Base-by-base conservation (phyloP, 768 basidiomycete genomes). In the Xanthoconium stramineum region DNA sequence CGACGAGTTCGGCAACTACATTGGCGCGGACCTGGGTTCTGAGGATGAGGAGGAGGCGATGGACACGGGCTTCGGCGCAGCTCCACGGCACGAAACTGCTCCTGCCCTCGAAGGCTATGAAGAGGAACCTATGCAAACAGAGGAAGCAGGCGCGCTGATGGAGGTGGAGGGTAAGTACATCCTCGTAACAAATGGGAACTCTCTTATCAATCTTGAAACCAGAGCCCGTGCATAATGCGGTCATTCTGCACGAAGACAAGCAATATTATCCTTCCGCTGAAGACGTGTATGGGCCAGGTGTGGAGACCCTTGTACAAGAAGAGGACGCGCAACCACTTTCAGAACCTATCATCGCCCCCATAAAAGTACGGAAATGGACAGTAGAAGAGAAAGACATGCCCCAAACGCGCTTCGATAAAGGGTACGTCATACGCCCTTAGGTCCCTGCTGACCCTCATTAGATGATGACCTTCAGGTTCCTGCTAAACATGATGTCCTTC, bases 1-100 rank as follows among this genome's bases (percentile, higher is more conserved):
- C 66, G 90, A 92, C 66, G 91, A 98, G 76, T 96, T 96, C 68
- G 95, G 94, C 62, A 98, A 97, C 80, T 97, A 98, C 74, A 95
- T 98, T 69, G 95, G 94, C 58, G 93, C 85, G 28, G 95, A 96
- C 77, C 77, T 96, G 47, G 93, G 91, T 65, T 96, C 94, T 35
- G 94, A 96, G 43, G 70, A 69, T 65, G 87, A 83, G 61, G 87
- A 83, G 55, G 83, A 82, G 53, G 64, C 79, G 48, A 78, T 78
- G 59, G 84, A 81, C 65, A 73, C 80, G 37, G 75, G 78, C 53
- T 82, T 81, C 59, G 72, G 69, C 19, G 74, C 72, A 53, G 71
- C 64, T 4, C 64, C 69, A 15, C 67, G 69, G 33, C 71, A 68
- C 19, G 76, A 69, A 58, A 66, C 76, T 50, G 72, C 76, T 52